Evolutionary conservation across 371 early-diverging fungal species (phyloP).

Genomic region (Rhizomucor miehei): DNA sequence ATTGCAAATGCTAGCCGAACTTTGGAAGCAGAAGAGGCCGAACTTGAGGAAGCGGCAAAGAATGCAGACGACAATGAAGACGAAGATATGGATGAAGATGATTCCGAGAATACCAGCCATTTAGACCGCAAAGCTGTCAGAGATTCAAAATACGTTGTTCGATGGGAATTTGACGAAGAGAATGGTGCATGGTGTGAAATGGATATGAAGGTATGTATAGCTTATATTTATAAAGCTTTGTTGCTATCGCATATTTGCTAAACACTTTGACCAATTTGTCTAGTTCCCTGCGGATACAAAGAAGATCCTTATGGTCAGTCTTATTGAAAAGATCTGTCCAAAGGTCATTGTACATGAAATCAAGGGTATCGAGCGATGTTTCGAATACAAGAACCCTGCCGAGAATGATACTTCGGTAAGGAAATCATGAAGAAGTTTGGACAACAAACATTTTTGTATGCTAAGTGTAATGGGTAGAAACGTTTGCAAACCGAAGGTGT

Average conservation of each 20-base stretch:
- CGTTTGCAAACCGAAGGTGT: conserved; percentile 87
- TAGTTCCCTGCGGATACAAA: conserved; percentile 82
- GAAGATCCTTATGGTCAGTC: conserved; percentile 91
- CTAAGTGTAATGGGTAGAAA: conserved; percentile 25
- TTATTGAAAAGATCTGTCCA: conserved; percentile 74
- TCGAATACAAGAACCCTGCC: conserved; percentile 72
- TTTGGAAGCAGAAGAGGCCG: conserved; percentile 52
- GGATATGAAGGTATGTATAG: conserved; percentile 40
- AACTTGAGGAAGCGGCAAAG: conserved; percentile 49
- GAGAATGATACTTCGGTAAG: conserved; percentile 73
- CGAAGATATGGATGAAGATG: conserved; percentile 22
- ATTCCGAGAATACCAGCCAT: conserved; percentile 5
- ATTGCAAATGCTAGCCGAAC: conserved; percentile 31
- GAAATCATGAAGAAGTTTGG: conserved; percentile 8
- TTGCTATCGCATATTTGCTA: background rate
- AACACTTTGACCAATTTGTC: background rate
- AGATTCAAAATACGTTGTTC: conserved; percentile 58
- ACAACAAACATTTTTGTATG: background rate
- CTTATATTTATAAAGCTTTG: background rate
- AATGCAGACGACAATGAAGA: conserved; percentile 58
- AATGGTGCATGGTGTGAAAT: conserved; percentile 81
- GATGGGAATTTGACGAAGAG: conserved; percentile 67
- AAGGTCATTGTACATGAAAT: conserved; percentile 83
- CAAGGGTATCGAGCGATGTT: conserved; percentile 76
- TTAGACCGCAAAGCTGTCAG: conserved; percentile 34